These are phyloP conservation scores for Dothidotthia symphoricarpi DNA, from an alignment of 2,329 filamentous ascomycete genomes.

Conservation along the genomic window DNA sequence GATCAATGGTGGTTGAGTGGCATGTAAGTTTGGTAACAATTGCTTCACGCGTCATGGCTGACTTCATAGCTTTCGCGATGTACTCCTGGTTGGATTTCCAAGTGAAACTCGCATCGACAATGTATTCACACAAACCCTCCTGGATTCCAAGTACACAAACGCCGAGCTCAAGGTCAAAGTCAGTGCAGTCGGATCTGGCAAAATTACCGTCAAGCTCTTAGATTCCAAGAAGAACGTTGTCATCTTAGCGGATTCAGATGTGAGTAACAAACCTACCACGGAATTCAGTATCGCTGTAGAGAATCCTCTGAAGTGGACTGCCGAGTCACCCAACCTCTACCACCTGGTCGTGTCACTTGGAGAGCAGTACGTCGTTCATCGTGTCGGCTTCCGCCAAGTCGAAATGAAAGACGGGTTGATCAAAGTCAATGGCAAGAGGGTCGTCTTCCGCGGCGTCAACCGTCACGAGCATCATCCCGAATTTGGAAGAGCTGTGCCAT, in stretches of 20 bases:
- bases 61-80: conserved; percentile 63
- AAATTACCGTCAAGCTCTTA: conserved; percentile 47
- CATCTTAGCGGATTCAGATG: conserved; percentile 12
- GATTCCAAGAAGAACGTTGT: conserved; percentile 41
- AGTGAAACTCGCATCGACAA: conserved; percentile 55
- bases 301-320: conserved; percentile 65
- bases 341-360: conserved; percentile 50
- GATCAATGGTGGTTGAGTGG: conserved; percentile 68
- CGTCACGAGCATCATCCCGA: conserved; percentile 68
- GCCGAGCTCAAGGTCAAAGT: conserved; percentile 53
- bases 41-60: conserved; percentile 1
- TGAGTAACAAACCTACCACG: conserved; percentile 14
- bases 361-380: conserved; percentile 50
- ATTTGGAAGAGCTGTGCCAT: conserved; percentile 62
- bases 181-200: conserved; percentile 40
- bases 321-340: conserved; percentile 65
- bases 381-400: conserved; percentile 63
- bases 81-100: conserved; percentile 60
- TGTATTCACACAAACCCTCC: conserved; percentile 55
- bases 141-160: conserved; percentile 54
- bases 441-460: conserved; percentile 65
- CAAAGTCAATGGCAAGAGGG: conserved; percentile 60
- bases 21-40: conserved; percentile 30
- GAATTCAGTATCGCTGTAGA: conserved; percentile 46
- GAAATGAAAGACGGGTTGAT: conserved; percentile 62